phyloP scores from a whole-genome alignment of 208 protist species.

The Acanthamoeba culbertsoni region DNA sequence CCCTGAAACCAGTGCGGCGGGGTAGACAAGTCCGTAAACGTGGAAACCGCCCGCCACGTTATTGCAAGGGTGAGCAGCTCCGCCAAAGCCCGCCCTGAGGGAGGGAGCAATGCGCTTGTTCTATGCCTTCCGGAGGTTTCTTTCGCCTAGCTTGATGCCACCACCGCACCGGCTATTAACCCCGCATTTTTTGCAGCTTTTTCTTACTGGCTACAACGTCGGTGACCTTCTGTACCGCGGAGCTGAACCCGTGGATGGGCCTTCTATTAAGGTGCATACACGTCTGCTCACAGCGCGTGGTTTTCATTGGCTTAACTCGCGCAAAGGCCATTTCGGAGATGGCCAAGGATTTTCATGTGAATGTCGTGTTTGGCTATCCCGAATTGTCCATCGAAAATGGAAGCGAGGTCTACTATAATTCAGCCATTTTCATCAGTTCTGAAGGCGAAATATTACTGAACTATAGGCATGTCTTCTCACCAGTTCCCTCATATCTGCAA shows the following conservation, averaged over 20 bases:
- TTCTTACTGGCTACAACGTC: slow-evolving; percentile 7
- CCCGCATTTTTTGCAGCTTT: background rate
- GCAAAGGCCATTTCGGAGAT: background rate
- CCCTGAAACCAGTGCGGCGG: background rate
- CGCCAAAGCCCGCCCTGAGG: background rate
- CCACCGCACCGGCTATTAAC: too few relatives aligned
- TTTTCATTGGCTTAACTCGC: background rate
- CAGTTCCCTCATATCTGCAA: background rate
- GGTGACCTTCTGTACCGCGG: background rate
- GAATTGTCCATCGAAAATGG: background rate
- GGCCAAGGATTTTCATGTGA: background rate
- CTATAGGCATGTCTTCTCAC: background rate
- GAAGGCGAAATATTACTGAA: background rate
- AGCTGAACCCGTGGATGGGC: background rate
- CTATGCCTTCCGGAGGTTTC: background rate
- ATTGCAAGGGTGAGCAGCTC: background rate
- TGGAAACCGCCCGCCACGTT: background rate
- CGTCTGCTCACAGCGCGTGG: background rate
- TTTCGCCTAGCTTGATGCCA: too few relatives aligned
- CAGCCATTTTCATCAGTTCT: background rate
- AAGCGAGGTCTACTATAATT: background rate
- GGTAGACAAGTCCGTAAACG: background rate
- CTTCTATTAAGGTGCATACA: background rate
- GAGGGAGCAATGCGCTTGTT: background rate
- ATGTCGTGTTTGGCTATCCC: background rate